Evolutionary conservation across 2,329 filamentous ascomycete species (phyloP).

Genomic region (Alternaria panax): DNA sequence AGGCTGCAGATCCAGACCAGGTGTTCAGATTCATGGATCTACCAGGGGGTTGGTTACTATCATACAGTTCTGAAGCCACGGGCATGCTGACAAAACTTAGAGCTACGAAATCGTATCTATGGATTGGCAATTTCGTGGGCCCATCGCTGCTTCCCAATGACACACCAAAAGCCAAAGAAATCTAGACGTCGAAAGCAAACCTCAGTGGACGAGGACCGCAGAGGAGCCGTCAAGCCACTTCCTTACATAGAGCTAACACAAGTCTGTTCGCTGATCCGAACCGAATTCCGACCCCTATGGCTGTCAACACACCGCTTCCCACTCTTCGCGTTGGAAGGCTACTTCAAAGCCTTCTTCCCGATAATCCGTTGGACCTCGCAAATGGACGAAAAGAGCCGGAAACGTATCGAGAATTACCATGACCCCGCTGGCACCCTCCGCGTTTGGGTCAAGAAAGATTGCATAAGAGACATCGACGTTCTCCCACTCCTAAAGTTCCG

Average conservation of each 20-base stretch:
- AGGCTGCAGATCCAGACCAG: neutral
- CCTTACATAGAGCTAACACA: constrained; percentile 35
- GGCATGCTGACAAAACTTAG: constrained; percentile 16
- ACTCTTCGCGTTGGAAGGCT: constrained; percentile 21
- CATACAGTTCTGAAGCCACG: too few relatives aligned
- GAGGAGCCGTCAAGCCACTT: constrained; percentile 3
- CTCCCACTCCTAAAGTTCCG: constrained; percentile 28
- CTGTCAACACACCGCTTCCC: constrained; percentile 30
- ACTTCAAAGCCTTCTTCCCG: constrained; percentile 34
- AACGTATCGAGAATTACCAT: constrained; percentile 10
- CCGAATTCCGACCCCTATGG: constrained; percentile 38
- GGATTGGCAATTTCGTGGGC: constrained; percentile 21
- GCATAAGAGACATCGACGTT: constrained; percentile 16
- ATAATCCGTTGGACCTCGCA: neutral
- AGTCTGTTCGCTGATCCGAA: constrained; percentile 28
- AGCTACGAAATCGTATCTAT: constrained; percentile 38
- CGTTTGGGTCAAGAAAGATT: constrained; percentile 18
- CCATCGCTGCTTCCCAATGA: constrained; percentile 22
- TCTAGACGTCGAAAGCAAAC: neutral
- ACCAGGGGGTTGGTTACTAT: constrained; percentile 26
- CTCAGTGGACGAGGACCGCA: neutral
- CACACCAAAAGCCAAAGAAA: constrained; percentile 9
- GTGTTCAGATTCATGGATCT: constrained; percentile 34
- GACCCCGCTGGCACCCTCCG: constrained; percentile 18
- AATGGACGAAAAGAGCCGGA: neutral